phyloP scores from a whole-genome alignment of 2,329 filamentous ascomycete genomes.

The Fusarium heterosporum region DNA sequence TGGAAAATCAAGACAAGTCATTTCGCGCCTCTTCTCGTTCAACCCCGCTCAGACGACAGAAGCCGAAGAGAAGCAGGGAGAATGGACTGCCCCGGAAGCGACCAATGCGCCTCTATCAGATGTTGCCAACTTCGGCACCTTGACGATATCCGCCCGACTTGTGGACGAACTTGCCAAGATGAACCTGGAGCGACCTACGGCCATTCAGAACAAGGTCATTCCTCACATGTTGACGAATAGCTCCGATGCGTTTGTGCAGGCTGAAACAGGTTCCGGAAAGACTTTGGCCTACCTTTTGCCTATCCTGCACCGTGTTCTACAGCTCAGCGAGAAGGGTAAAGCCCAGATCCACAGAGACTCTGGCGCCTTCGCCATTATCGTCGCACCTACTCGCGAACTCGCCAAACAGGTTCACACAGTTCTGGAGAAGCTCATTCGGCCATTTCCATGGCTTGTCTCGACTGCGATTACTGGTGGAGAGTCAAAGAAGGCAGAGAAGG shows the following conservation, averaged over 20 bases:
- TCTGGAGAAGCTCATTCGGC: constrained; percentile 85
- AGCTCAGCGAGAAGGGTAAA: constrained; percentile 71
- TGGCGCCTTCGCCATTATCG: constrained; percentile 91
- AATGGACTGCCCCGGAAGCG: constrained; percentile 72
- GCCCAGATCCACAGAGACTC: constrained; percentile 82
- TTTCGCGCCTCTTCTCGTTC: constrained; percentile 92
- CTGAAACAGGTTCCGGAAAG: constrained; percentile 97
- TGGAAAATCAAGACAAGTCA: constrained; percentile 66
- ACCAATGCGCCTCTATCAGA: constrained; percentile 91
- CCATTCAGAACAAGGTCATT: constrained; percentile 92
- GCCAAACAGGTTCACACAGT: constrained; percentile 94
- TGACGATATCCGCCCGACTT: constrained; percentile 84
- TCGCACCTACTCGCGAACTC: constrained; percentile 92
- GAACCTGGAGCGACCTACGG: constrained; percentile 88
- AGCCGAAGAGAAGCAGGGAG: constrained; percentile 62
- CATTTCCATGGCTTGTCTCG: constrained; percentile 92
- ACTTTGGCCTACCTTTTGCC: constrained; percentile 95
- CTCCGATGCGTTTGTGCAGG: constrained; percentile 94
- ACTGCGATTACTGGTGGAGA: constrained; percentile 82
- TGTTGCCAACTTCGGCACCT: constrained; percentile 85
- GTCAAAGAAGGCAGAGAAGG: constrained; percentile 85
- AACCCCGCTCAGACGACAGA: constrained; percentile 81
- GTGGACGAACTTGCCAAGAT: constrained; percentile 90
- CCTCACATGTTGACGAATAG: constrained; percentile 82
- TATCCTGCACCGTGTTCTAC: constrained; percentile 87